These are phyloP conservation scores for Spathaspora boniae DNA, from an alignment of 805 yeast species.

Conservation along the genomic window DNA sequence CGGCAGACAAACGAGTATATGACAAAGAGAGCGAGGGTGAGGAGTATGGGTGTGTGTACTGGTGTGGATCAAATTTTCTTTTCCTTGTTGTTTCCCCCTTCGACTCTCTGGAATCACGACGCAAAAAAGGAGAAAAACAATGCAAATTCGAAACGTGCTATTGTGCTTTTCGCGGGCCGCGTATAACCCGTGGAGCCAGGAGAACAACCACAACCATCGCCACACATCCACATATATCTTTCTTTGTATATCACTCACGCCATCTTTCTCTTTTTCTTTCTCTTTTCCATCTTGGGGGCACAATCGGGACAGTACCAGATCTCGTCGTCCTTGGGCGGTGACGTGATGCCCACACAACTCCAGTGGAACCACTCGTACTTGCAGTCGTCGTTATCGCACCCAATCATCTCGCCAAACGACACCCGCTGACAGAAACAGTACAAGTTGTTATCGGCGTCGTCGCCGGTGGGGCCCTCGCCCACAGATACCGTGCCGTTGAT, in stretches of 20 bases:
- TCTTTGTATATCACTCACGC: neutral
- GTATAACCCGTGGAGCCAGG: too few relatives aligned
- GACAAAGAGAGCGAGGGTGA: neutral
- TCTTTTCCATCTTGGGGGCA: constrained; percentile 44
- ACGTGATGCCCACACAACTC: constrained; percentile 84
- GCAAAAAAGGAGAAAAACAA: neutral
- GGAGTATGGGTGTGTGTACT: neutral
- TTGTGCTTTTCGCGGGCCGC: too few relatives aligned
- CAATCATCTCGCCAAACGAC: constrained; percentile 96
- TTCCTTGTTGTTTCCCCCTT: constrained; percentile 1
- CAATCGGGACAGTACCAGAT: constrained; percentile 93
- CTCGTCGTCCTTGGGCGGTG: constrained; percentile 80
- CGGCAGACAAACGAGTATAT: too few relatives aligned
- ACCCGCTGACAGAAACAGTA: constrained; percentile 95
- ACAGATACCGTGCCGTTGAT: constrained; percentile 11
- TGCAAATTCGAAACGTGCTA: neutral
- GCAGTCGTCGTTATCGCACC: constrained; percentile 90
- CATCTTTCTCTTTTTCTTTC: constrained; percentile 38
- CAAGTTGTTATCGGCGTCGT: constrained; percentile 42
- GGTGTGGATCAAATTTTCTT: neutral
- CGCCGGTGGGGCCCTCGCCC: constrained; percentile 21
- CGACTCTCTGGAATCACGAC: neutral
- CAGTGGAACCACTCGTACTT: constrained; percentile 95
- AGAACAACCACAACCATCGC: too few relatives aligned
- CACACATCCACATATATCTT: neutral